These are phyloP conservation scores for Botryotinia globosa DNA, from an alignment of 2,329 filamentous ascomycete genomes.

Conservation along the genomic window DNA sequence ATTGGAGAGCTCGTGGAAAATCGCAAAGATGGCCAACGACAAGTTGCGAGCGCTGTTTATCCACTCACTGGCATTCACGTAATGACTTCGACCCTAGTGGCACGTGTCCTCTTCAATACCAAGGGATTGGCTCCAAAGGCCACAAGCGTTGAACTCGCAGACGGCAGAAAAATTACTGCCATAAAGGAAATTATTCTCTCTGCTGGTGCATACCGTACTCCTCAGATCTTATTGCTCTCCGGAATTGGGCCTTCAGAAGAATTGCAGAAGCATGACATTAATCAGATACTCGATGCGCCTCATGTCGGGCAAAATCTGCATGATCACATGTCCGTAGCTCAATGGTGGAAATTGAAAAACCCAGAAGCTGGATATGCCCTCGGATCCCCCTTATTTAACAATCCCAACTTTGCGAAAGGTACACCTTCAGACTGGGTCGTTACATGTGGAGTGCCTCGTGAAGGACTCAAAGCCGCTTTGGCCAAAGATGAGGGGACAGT, in stretches of 20 bases:
- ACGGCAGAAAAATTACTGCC: background rate
- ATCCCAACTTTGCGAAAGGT: background rate
- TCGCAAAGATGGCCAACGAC: background rate
- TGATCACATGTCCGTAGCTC: slow-evolving; percentile 7
- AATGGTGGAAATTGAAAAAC: slow-evolving; percentile 11
- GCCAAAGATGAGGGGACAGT: background rate
- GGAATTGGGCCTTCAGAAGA: background rate
- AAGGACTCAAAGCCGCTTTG: background rate
- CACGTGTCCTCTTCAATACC: background rate
- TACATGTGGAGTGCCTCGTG: background rate
- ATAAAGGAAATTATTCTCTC: background rate
- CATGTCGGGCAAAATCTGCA: slow-evolving; percentile 3
- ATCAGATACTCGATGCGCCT: slow-evolving; percentile 13
- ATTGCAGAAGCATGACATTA: background rate
- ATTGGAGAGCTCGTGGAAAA: background rate
- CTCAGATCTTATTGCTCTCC: background rate
- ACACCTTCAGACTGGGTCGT: background rate
- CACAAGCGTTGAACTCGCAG: background rate
- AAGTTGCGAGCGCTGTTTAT: background rate
- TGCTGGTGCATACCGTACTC: background rate
- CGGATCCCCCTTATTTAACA: background rate
- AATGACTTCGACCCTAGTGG: background rate
- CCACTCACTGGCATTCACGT: background rate
- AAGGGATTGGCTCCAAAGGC: background rate
- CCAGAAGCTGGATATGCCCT: slow-evolving; percentile 11